Base-by-base conservation (phyloP, 148 eudicot species). In the Drosera capensis region DNA sequence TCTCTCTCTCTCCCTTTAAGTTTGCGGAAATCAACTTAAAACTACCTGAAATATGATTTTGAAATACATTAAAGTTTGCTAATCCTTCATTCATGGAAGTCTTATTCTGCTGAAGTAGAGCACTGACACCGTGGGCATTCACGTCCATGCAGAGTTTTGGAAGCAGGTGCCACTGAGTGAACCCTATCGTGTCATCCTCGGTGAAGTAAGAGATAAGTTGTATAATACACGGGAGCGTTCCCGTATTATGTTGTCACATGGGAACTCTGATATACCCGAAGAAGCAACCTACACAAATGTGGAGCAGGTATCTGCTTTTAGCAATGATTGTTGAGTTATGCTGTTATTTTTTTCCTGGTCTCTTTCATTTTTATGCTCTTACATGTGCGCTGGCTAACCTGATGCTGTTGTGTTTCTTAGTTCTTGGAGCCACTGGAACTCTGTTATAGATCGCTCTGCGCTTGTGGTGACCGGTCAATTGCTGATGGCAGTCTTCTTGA, bases 401-500 rank as follows among this genome's bases (percentile, higher is more conserved):
- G 13, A 25, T 46, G 25, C 46, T 8, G 55, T 24, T 23, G 45
- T 8, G 53, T 19, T 42, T 0, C 36, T 51, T 68, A 90, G 99
- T 85, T 90, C 68, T 57, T 90, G 73, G 88, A 85, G 45, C 95
- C 99, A 67, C 93, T 90, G 5, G 99, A 90, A 67, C 78, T 90
- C 46, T 90, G 94, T 60, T 85, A 90, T 68, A 66, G 80, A 40
- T 90, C 99, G 28, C 84, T 90, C 0, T 84, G 77, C 60, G 71
- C 82, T 45, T 84, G 93, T 58, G 99, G 99, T 26, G 99, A 90
- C 52, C 74, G 81, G 2, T 54, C 93, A 16, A 85, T 90, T 35
- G 99, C 95, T 36, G 99, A 90, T 51, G 95, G 99, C 49, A 80
- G 85, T 68, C 99, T 90, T 58, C 88, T 90, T 14, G 99, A 90